Evolutionary conservation across 257 asterid species (phyloP), one percentile per base, ranked within the genome.

Genomic region (Primulina eburnea): DNA sequence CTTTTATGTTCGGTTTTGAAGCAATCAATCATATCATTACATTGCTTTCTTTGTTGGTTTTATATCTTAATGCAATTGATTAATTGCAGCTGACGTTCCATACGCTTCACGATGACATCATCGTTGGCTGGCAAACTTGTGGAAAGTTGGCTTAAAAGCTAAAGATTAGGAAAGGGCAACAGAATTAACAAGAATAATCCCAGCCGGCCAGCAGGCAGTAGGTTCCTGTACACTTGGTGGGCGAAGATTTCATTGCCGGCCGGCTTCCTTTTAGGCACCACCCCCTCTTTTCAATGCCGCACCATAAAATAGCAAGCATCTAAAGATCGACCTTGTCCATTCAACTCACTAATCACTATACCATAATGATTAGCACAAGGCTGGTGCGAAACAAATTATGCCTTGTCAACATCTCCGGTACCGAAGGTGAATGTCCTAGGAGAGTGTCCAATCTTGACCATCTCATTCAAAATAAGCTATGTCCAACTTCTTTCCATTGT

Each of bases 391-490:
- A 82, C 80, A 8, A 47, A 30, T 61, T 76, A 38, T 26, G 86
- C 90, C 80, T 74, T 81, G n/a, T 77, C 82, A 60, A 82, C 79
- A 67, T 83, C 76, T 37, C 87, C 81, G 28, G 32, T 60, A 21
- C 67, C 79, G 78, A 86, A 86, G 20, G 90, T 84, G 77, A 78
- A 82, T 38, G 86, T 77, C 82, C 74, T 79, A 8, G 95, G 95
- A 40, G 88, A 88, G 71, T 72, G 71, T 60, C 87, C 90, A 28
- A 73, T 60, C 40, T 38, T 68, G 16, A 88, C 55, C 88, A 84
- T 82, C 83, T 84, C 84, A 43, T 61, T 73, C 29, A 88, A 72
- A 53, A 58, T 72, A 73, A 9, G 74, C 84, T 26, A 70, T 81
- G 17, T 62, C 76, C 17, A 34, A 8, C 68, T 81, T 78, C 64